A percentile compares a stretch with the other conserved stretches of the same genome.
Conservation (phyloP, 2,329 filamentous ascomycete species). For the Neopestalotiopsis clavispora region DNA sequence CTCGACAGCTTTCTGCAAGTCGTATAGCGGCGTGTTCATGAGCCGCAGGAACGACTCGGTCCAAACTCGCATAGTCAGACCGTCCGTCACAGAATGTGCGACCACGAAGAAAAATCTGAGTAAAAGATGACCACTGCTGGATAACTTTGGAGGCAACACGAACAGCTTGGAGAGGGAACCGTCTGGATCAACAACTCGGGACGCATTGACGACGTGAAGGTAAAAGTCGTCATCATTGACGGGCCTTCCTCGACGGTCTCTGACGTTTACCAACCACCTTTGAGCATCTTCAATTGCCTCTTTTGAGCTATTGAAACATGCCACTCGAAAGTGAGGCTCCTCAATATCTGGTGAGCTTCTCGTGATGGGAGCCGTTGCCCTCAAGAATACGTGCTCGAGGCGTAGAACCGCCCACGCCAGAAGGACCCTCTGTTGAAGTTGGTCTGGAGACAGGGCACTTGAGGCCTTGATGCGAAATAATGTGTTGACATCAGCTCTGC, state of each 20-base stretch:
- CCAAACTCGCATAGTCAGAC: slow-evolving; percentile 26
- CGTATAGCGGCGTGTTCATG: slow-evolving; percentile 23
- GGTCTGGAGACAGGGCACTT: slow-evolving; percentile 21
- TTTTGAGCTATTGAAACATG: slow-evolving; percentile 6
- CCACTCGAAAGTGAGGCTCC: background rate
- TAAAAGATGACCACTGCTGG: slow-evolving; percentile 8
- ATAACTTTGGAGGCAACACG: slow-evolving; percentile 23
- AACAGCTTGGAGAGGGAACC: slow-evolving; percentile 25
- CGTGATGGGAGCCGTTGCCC: slow-evolving; percentile 4
- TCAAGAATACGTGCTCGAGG: slow-evolving; percentile 25
- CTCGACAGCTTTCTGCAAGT: slow-evolving; percentile 22
- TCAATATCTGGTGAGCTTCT: slow-evolving; percentile 10
- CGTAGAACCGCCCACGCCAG: slow-evolving; percentile 28
- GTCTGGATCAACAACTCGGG: slow-evolving; percentile 24
- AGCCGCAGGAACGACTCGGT: slow-evolving; percentile 25
- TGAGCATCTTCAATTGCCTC: slow-evolving; percentile 22
- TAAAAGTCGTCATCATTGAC: slow-evolving; percentile 25
- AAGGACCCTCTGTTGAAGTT: slow-evolving; percentile 24
- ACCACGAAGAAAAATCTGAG: slow-evolving; percentile 27
- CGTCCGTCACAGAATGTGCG: slow-evolving; percentile 30
- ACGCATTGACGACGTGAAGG: slow-evolving; percentile 27
- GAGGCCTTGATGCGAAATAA: slow-evolving; percentile 22
- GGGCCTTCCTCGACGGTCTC: slow-evolving; percentile 16
- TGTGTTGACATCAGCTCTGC: slow-evolving; percentile 28
- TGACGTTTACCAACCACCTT: background rate